phyloP scores from a whole-genome alignment of 2,329 filamentous ascomycete genomes.

The Acrodontium crateriforme region DNA sequence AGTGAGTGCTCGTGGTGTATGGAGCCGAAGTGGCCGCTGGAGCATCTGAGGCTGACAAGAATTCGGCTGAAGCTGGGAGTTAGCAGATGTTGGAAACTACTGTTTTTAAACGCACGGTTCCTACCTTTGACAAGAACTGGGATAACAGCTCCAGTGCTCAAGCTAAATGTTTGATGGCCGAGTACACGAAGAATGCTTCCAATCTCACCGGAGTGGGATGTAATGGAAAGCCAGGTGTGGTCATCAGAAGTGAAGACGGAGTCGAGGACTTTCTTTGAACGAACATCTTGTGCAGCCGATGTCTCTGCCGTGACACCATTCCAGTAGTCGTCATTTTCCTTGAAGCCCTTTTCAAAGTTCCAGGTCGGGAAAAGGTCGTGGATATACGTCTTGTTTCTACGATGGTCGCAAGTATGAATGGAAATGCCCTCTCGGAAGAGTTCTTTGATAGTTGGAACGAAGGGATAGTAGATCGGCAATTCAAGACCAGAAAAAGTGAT shows the following conservation, averaged over 20 bases:
- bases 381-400: slow-evolving; percentile 43
- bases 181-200: slow-evolving; percentile 39
- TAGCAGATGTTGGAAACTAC: no score
- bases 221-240: slow-evolving; percentile 45
- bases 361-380: slow-evolving; percentile 38
- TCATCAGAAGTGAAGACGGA: slow-evolving; percentile 42
- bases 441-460: slow-evolving; percentile 51
- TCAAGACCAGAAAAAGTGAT: slow-evolving; percentile 45
- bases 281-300: slow-evolving; percentile 35
- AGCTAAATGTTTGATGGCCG: slow-evolving; percentile 45
- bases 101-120: no score
- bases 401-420: slow-evolving; percentile 53
- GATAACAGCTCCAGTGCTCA: slow-evolving; percentile 55
- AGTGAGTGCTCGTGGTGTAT: slow-evolving; percentile 22
- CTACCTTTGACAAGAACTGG: slow-evolving; percentile 53
- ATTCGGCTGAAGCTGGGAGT: no score
- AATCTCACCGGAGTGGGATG: slow-evolving; percentile 47
- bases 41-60: slow-evolving; percentile 19
- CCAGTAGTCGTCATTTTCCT: slow-evolving; percentile 45
- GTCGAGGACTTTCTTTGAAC: slow-evolving; percentile 40
- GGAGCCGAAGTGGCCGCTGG: slow-evolving; percentile 19
- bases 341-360: slow-evolving; percentile 45
- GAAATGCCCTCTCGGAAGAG: slow-evolving; percentile 51
- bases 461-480: slow-evolving; percentile 39
- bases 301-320: slow-evolving; percentile 37